Conservation (phyloP, 352 stramenopile species). For the Pythium apleroticum region DNA sequence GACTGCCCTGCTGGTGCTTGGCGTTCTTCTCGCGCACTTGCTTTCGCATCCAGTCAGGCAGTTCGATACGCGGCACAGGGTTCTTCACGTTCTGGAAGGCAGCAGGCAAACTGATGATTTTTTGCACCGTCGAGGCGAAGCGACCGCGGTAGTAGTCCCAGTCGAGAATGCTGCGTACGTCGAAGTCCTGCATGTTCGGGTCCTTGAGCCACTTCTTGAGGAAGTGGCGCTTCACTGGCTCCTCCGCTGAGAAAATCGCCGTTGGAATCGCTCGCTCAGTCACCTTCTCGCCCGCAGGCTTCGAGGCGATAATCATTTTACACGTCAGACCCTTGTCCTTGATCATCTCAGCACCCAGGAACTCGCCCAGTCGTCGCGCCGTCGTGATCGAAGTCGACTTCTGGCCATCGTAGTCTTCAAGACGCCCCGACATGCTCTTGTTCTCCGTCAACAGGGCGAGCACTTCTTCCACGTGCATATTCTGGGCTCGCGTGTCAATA, state of each 20-base stretch:
- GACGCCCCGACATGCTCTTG: conserved; percentile 96
- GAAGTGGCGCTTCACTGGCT: conserved; percentile 94
- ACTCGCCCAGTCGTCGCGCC: conserved; percentile 96
- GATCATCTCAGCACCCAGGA: conserved; percentile 97
- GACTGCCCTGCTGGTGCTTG: conserved; percentile 74
- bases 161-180: conserved; percentile 95
- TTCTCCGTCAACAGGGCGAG: conserved; percentile 99
- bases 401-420: conserved; percentile 97
- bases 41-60: conserved; percentile 96
- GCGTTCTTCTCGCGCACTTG: conserved; percentile 90
- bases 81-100: conserved; percentile 97
- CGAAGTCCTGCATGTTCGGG: conserved; percentile 90
- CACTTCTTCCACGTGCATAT: conserved; percentile 96
- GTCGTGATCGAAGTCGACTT: conserved; percentile 99
- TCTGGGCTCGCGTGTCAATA: conserved; percentile 93
- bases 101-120: conserved; percentile 99
- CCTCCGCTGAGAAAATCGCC: conserved; percentile 97
- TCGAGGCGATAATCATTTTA: conserved; percentile 97
- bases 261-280: conserved; percentile 98
- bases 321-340: conserved; percentile 98
- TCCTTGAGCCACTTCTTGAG: conserved; percentile 98
- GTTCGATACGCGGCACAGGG: conserved; percentile 93
- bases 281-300: conserved; percentile 93
- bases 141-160: conserved; percentile 97
- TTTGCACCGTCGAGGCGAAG: conserved; percentile 93